Conservation (phyloP, 305 asterid genomes). For the Fraxinus xanthoxyloides region DNA sequence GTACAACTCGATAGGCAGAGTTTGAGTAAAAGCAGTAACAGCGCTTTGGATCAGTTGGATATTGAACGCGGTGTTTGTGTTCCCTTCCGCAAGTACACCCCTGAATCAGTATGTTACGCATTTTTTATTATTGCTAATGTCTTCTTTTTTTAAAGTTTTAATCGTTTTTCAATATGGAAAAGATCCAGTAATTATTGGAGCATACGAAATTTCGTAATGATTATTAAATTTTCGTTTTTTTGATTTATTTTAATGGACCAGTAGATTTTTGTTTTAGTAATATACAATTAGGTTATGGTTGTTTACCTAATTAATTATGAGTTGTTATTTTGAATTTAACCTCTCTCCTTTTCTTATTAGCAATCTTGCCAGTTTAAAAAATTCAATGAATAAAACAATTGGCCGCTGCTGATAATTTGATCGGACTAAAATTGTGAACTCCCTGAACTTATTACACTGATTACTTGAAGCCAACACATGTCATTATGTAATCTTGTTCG, state of each 20-base stretch:
- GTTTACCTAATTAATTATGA: not conserved
- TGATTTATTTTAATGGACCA: not conserved
- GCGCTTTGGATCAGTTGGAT: constrained; percentile 89
- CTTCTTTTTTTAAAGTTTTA: not conserved
- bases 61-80: constrained; percentile 90
- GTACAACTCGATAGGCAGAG: constrained; percentile 29
- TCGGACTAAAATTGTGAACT: not conserved
- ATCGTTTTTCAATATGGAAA: not conserved
- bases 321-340: not conserved
- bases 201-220: not conserved
- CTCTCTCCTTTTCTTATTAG: not conserved
- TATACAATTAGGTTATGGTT: not conserved
- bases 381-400: not conserved
- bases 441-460: not conserved
- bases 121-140: not conserved
- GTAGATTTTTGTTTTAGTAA: not conserved
- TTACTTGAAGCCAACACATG: not conserved
- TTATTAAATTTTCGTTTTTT: not conserved
- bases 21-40: constrained; percentile 35
- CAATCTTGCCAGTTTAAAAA: not conserved
- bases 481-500: not conserved
- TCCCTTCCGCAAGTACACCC: constrained; percentile 89
- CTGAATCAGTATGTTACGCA: constrained; percentile 52
- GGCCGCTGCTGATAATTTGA: not conserved
- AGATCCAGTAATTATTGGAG: not conserved